Evolutionary conservation across 257 asterid genomes (phyloP), one percentile per base, ranked within the genome.

Genomic region (Solanum gandarillasii): DNA sequence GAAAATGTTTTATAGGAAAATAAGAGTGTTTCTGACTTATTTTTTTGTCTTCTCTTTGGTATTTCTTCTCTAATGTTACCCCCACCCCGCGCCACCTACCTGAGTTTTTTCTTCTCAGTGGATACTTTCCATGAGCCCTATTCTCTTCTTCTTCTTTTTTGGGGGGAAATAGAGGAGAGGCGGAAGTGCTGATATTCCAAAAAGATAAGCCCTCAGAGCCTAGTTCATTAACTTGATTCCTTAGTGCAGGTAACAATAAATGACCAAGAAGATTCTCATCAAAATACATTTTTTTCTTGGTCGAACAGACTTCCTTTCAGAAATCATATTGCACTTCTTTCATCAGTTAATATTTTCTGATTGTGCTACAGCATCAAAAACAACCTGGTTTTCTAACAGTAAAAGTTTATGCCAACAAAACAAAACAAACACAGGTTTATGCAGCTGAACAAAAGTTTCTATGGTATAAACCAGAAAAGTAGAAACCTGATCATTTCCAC

Each of bases 401-500:
- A 76, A 76, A 76, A 76, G 5, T 10, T 21, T 36, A 12, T 39
- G n/a, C 35, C 62, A 78, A 70, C 16, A 2, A 73, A 73, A 73
- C 27, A 34, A 73, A 73, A 73, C 46, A 73, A 73, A 34, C 81
- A 34, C 25, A 35, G 46, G 81, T 35, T 73, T 73, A 18, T 34
- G 46, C 46, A 18, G 81, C 62, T 39, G 41, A 76, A 23, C 60
- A 12, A 41, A 78, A 79, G 84, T 43, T 43, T 43, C 84, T 27
- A 41, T 81, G 41, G 36, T 18, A 83, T 83, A 43, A 36, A 79
- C 78, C 79, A 79, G 91, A 92, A 89, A 92, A 89, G 87, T 90
- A 81, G 86, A 88, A 91, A 96, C 99, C 99, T 96, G 99, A 60
- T 96, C 99, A 86, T 94, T 95, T 83, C 95, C 94, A 34, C 99